These are phyloP conservation scores for Rachicladosporium sp. DNA, from an alignment of 2,329 filamentous ascomycete species.

Conservation along the genomic window DNA sequence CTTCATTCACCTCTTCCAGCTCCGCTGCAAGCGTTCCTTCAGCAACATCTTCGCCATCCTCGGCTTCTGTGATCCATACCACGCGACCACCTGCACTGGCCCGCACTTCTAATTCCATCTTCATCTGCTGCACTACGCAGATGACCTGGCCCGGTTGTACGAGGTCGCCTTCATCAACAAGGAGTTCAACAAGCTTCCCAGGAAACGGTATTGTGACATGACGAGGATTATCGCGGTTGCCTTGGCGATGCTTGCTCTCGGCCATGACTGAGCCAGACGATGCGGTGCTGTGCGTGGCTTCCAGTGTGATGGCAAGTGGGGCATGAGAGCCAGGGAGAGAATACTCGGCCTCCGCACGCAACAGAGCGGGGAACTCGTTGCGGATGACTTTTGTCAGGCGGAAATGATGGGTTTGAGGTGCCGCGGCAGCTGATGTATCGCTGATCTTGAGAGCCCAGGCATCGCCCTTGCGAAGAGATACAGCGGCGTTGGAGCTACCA, in stretches of 20 bases:
- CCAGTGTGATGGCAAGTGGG: slow-evolving; percentile 21
- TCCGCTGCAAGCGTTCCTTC: slow-evolving; percentile 43
- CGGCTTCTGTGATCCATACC: slow-evolving; percentile 40
- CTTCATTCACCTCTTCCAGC: slow-evolving; percentile 27
- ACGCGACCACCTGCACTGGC: slow-evolving; percentile 36
- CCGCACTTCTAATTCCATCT: slow-evolving; percentile 56
- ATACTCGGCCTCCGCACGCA: slow-evolving; percentile 34
- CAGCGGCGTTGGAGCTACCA: slow-evolving; percentile 39
- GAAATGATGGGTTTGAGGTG: slow-evolving; percentile 36
- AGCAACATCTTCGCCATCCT: slow-evolving; percentile 43
- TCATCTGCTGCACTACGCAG: slow-evolving; percentile 53
- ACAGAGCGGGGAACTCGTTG: slow-evolving; percentile 47
- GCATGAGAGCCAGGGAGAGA: slow-evolving; percentile 7
- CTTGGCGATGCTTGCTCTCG: slow-evolving; percentile 32
- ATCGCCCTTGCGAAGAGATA: slow-evolving; percentile 20
- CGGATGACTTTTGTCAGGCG: slow-evolving; percentile 41
- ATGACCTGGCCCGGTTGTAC: slow-evolving; percentile 41
- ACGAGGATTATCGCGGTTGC: slow-evolving; percentile 35
- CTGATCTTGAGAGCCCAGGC: slow-evolving; percentile 12
- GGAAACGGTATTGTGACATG: slow-evolving; percentile 47
- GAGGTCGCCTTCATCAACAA: slow-evolving; percentile 41
- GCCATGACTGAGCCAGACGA: slow-evolving; percentile 9
- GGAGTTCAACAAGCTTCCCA: slow-evolving; percentile 47
- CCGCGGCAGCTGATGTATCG: not conserved
- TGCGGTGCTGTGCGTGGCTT: slow-evolving; percentile 29